Base-by-base conservation (phyloP, 139 green algal genomes). In the Klebsormidium nitens region DNA sequence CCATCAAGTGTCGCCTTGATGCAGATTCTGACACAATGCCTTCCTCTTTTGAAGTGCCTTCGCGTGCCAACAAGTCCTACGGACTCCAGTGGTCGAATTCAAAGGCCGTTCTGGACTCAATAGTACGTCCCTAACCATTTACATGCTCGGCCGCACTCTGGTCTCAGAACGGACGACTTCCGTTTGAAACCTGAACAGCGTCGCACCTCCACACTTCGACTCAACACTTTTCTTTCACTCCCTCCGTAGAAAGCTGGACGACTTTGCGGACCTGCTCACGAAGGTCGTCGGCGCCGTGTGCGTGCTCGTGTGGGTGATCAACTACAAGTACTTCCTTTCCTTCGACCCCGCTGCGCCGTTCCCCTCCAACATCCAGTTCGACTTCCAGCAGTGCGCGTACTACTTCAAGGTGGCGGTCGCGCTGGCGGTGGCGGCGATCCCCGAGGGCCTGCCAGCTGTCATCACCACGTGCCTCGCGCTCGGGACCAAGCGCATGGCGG, bases 381-480 rank as follows among this genome's bases (percentile, higher is more conserved):
- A 81, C 39, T 65, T 85, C 19, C 48, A 50, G 44, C 90, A 91
- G 78, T 88, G 80, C 56, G 82, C 79, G n/a, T 84, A 82, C 59
- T 84, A 84, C 32, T 84, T 84, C 37, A 84, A 84, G 85, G 95
- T 98, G 49, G 95, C 93, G 79, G 87, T 97, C 5, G 92, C 92
- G 0, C 83, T 98, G 66, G 94, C 94, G 0, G 94, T 99, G 28
- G 94, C 94, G 0, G 94, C 94, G 31, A 99, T 99, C 72, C 94
- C 94, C 19, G 95, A 99, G 80, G 95, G 95, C 49, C 82, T 99
- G 29, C 95, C 95, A 46, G 94, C 95, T 8, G 93, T 99, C 3
- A 97, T 99, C 79, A 99, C 95, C 55, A 99, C 95, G 28, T 99
- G 95, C 82, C 87, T 99, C 57, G 95, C 95, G 14, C 87, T 99